These are phyloP conservation scores for Trametes gibbosa DNA, from an alignment of 768 basidiomycete genomes.

Conservation along the genomic window DNA sequence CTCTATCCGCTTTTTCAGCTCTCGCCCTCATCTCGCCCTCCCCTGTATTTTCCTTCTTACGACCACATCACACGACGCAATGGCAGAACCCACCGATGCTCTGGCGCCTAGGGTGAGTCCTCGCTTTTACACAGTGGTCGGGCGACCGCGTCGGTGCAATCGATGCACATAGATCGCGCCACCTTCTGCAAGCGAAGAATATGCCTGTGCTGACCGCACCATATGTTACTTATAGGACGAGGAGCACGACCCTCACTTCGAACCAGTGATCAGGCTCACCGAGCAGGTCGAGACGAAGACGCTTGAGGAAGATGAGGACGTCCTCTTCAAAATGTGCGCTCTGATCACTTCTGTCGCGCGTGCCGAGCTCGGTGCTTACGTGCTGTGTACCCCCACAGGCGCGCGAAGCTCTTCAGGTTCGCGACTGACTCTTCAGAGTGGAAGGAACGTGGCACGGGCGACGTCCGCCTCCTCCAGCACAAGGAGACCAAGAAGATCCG, in stretches of 20 bases:
- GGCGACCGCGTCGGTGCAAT: constrained; percentile 17
- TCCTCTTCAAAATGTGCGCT: constrained; percentile 93
- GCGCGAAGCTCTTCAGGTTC: constrained; percentile 98
- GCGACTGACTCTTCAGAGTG: constrained; percentile 75
- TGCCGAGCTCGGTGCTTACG: background rate
- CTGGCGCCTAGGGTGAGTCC: constrained; percentile 68
- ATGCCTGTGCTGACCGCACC: constrained; percentile 16
- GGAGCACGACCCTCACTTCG: constrained; percentile 87
- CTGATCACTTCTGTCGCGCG: constrained; percentile 28
- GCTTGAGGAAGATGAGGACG: constrained; percentile 89
- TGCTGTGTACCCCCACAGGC: constrained; percentile 51
- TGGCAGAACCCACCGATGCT: constrained; percentile 44
- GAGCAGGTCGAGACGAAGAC: constrained; percentile 96
- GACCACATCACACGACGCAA: constrained; percentile 13
- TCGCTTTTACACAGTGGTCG: constrained; percentile 2
- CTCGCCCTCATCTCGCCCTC: constrained; percentile 6
- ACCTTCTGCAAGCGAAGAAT: constrained; percentile 18
- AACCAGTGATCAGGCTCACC: constrained; percentile 95
- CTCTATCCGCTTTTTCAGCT: constrained; percentile 20
- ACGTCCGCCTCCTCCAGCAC: constrained; percentile 89
- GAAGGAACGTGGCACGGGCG: constrained; percentile 98
- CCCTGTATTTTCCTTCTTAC: constrained; percentile 5
- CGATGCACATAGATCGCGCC: constrained; percentile 27
- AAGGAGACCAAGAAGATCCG: constrained; percentile 89
- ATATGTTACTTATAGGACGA: constrained; percentile 46